phyloP scores from a whole-genome alignment of 108 stramenopile species.

The Skeletonema menzelii region DNA sequence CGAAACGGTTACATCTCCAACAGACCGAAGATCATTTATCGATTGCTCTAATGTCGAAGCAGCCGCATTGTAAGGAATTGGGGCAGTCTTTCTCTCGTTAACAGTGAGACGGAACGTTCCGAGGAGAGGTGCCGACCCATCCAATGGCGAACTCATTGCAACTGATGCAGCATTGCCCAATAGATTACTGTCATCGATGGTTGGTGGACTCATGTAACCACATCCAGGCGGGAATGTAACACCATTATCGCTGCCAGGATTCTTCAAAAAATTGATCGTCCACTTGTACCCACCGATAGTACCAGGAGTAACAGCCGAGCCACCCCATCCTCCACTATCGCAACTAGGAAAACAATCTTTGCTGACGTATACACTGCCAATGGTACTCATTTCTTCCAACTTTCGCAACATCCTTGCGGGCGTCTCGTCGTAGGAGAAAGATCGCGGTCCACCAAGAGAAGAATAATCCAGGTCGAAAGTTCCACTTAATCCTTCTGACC shows the following conservation, averaged over 20 bases:
- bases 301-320: slow-evolving; percentile 49
- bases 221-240: slow-evolving; percentile 80
- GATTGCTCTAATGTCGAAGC: slow-evolving; percentile 46
- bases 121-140: slow-evolving; percentile 48
- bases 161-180: slow-evolving; percentile 51
- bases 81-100: slow-evolving; percentile 48
- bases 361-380: slow-evolving; percentile 62
- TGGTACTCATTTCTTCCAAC: slow-evolving; percentile 73
- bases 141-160: slow-evolving; percentile 27
- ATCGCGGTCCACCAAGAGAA: slow-evolving; percentile 27
- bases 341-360: slow-evolving; percentile 66
- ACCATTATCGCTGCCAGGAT: slow-evolving; percentile 66
- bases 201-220: slow-evolving; percentile 67
- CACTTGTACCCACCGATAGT: slow-evolving; percentile 78
- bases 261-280: slow-evolving; percentile 69
- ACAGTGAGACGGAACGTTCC: slow-evolving; percentile 27
- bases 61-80: slow-evolving; percentile 53
- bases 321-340: slow-evolving; percentile 78
- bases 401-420: slow-evolving; percentile 53
- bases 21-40: slow-evolving; percentile 55
- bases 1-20: slow-evolving; percentile 59
- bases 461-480: slow-evolving; percentile 63
- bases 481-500: slow-evolving; percentile 66
- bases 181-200: slow-evolving; percentile 41
- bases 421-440: slow-evolving; percentile 64